phyloP scores from a whole-genome alignment of 305 asterid genomes.

The Salvia sclarea region DNA sequence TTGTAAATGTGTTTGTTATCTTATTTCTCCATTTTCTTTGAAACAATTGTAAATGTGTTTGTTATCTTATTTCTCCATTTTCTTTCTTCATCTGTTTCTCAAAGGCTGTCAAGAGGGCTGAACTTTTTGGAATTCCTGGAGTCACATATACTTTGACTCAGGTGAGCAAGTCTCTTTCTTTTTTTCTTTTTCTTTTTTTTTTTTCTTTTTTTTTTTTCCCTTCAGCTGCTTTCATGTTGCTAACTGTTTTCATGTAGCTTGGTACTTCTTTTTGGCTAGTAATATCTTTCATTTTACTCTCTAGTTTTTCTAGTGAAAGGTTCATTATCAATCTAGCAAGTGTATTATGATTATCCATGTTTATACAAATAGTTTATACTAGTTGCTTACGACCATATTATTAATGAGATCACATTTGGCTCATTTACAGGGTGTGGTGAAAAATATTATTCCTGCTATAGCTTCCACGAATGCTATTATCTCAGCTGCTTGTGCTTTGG shows the following conservation, averaged over 20 bases:
- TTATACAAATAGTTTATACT: background rate
- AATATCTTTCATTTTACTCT: background rate
- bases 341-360: background rate
- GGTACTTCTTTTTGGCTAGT: background rate
- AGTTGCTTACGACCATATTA: constrained; percentile 16
- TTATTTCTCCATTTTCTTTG: constrained; percentile 24
- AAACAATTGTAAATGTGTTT: background rate
- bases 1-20: constrained; percentile 2
- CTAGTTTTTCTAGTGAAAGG: constrained; percentile 4
- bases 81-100: constrained; percentile 34
- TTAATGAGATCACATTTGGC: constrained; percentile 17
- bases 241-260: constrained; percentile 16
- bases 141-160: constrained; percentile 94
- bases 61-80: constrained; percentile 25
- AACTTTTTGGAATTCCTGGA: constrained; percentile 94
- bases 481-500: constrained; percentile 97
- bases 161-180: constrained; percentile 43
- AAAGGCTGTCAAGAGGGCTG: constrained; percentile 95
- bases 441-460: constrained; percentile 97
- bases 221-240: constrained; percentile 20
- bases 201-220: constrained; percentile 3
- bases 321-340: background rate
- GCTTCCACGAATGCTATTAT: constrained; percentile 97
- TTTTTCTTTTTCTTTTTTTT: constrained; percentile 10
- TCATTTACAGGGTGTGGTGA: constrained; percentile 86